Percentiles rank a stretch among this genome's conserved stretches.
Conservation (phyloP, 129 eudicot species). For the Centella asiatica region DNA sequence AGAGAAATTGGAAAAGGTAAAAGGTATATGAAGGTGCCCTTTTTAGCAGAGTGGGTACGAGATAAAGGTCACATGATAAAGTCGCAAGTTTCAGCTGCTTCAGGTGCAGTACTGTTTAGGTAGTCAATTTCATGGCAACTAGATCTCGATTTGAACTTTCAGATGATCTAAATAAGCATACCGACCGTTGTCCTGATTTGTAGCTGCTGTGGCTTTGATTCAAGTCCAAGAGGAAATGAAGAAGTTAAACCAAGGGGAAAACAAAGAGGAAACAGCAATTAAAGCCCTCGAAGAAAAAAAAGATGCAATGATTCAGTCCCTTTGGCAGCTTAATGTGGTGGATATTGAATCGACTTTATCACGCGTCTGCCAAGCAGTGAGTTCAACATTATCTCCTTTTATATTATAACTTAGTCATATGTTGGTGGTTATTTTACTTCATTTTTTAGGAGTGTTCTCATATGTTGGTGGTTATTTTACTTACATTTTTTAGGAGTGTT, state of each 20-base stretch:
- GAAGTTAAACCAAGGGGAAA: constrained; percentile 30
- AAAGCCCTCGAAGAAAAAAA: constrained; percentile 38
- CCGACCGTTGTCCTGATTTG: background rate
- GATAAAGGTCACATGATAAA: constrained; percentile 46
- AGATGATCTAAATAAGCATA: background rate
- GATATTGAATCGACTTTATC: constrained; percentile 45
- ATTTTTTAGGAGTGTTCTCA: too few relatives aligned
- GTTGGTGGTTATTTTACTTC: too few relatives aligned
- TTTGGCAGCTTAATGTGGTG: constrained; percentile 50
- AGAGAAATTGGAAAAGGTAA: constrained; percentile 46
- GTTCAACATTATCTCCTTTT: constrained; percentile 4
- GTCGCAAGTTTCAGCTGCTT: constrained; percentile 41
- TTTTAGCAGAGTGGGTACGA: constrained; percentile 52
- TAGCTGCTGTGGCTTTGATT: constrained; percentile 41
- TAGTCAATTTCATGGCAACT: background rate
- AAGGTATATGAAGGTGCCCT: constrained; percentile 39
- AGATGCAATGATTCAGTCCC: constrained; percentile 36
- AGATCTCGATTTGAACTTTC: background rate
- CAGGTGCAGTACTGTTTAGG: constrained; percentile 21
- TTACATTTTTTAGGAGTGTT: too few relatives aligned
- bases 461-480: background rate
- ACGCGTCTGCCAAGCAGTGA: constrained; percentile 48
- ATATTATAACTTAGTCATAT: background rate
- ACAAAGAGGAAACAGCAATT: constrained; percentile 25
- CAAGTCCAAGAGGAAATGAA: constrained; percentile 43